These are phyloP conservation scores for Phytopythium cucurbitacearum DNA, from an alignment of 352 stramenopile genomes.

Conservation along the genomic window DNA sequence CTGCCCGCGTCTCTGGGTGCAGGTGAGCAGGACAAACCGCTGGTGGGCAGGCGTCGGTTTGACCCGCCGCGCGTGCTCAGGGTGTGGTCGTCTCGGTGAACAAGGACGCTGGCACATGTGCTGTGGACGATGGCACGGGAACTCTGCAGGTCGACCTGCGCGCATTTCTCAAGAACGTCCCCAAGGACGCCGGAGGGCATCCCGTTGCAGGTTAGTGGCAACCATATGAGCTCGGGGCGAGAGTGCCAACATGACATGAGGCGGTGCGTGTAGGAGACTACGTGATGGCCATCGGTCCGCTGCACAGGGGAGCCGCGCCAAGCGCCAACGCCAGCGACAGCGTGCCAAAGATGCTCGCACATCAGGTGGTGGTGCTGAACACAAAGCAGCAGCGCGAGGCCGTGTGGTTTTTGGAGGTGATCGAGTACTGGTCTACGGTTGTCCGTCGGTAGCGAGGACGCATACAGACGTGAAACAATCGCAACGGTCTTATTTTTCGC, in stretches of 20 bases:
- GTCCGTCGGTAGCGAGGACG: constrained; percentile 9
- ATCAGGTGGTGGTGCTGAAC: constrained; percentile 57
- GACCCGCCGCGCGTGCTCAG: constrained; percentile 12
- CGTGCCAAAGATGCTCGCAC: constrained; percentile 33
- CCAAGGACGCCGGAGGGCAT: constrained; percentile 31
- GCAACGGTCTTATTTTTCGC: not conserved
- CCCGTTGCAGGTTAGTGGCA: constrained; percentile 29
- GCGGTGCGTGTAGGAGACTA: constrained; percentile 36
- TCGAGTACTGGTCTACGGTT: constrained; percentile 64
- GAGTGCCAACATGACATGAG: not conserved
- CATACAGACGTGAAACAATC: not conserved
- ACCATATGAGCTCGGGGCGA: not conserved
- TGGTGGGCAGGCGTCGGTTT: not conserved
- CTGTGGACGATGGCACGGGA: constrained; percentile 75
- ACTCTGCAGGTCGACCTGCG: constrained; percentile 53
- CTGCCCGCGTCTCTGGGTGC: constrained; percentile 73
- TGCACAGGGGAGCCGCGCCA: constrained; percentile 27
- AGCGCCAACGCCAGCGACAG: not conserved
- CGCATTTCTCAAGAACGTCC: constrained; percentile 60
- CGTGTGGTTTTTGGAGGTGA: constrained; percentile 67
- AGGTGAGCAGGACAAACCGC: constrained; percentile 22
- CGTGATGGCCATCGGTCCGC: constrained; percentile 74
- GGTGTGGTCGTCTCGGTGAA: constrained; percentile 47
- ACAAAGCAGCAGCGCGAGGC: constrained; percentile 54
- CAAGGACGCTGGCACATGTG: constrained; percentile 29